Base-by-base conservation (phyloP, 2,329 filamentous ascomycete genomes). In the Sphaerulina musiva region DNA sequence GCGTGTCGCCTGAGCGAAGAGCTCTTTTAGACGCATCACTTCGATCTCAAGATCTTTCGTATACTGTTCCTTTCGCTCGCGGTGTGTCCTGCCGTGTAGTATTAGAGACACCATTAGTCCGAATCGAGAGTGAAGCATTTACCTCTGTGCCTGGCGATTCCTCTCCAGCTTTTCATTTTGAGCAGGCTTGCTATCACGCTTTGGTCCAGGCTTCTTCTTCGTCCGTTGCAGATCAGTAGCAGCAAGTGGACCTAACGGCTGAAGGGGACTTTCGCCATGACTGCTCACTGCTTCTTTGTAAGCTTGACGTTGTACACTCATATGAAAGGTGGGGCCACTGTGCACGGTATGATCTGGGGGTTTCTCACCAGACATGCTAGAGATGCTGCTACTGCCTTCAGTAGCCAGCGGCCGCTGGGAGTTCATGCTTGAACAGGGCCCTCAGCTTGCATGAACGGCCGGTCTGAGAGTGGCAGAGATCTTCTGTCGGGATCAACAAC, bases 141-240 rank as follows among this genome's bases (percentile, higher is more conserved):
- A 61, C 60, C 60, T 61, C 42, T 62, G 60, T 14, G 60, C 60
- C 36, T 62, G 60, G 47, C 60, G 51, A 50, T 62, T 62, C 9
- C 59, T 45, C 49, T 61, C 59, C 4, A 61, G 49, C 43, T 62
- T 62, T 48, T 62, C 60, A 14, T 52, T 58, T 8, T 57, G 60
- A 3, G 60, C 60, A 44, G 60, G 60, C 47, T 59, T 62, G 41
- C 48, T 48, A 45, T 62, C 60, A 20, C 60, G 55, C 40, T 62
- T 62, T 9, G 60, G 60, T 5, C 60, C 60, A 4, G 60, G 60
- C 39, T 60, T 59, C 53, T 62, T 62, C 39, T 60, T 60, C 14
- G 52, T 29, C 40, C 51, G 50, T 17, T 51, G 55, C 49, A 59
- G 17, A 5, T 46, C 26, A 5, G 12, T 38, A n/a, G 34, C 34